These are phyloP conservation scores for Epicoccum sorghinum DNA, from an alignment of 2,329 filamentous ascomycete species.

Conservation along the genomic window DNA sequence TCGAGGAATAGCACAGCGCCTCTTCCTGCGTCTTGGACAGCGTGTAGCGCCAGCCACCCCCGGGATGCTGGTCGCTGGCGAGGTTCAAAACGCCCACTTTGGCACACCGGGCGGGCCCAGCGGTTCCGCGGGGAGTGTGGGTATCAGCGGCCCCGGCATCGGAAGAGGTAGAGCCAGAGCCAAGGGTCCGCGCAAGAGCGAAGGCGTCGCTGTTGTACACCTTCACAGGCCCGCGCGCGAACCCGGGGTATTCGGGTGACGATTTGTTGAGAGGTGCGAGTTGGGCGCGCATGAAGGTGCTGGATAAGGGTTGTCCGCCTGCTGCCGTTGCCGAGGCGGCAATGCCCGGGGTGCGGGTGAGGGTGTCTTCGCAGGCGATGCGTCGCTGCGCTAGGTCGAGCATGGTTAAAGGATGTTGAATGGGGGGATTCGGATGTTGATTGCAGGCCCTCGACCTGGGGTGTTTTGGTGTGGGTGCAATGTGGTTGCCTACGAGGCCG, in stretches of 20 bases:
- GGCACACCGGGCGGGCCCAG: neutral
- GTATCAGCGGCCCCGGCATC: neutral
- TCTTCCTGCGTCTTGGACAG: slow-evolving; percentile 31
- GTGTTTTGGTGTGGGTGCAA: too few species aligned
- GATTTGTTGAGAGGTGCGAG: slow-evolving; percentile 18
- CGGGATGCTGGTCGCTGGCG: slow-evolving; percentile 27
- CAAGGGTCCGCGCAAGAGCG: slow-evolving; percentile 22
- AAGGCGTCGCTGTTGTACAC: slow-evolving; percentile 29
- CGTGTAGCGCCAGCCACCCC: slow-evolving; percentile 31
- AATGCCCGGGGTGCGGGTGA: slow-evolving; percentile 19
- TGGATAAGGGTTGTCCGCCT: slow-evolving; percentile 18
- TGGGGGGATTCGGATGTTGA: too few species aligned
- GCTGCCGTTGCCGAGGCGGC: slow-evolving; percentile 15
- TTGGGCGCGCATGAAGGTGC: slow-evolving; percentile 25
- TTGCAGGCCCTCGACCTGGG: too few species aligned
- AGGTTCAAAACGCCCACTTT: slow-evolving; percentile 29
- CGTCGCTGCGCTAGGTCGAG: slow-evolving; percentile 25
- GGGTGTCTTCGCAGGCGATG: slow-evolving; percentile 30
- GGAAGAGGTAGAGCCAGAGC: neutral
- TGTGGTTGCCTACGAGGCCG: neutral
- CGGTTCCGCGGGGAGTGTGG: neutral
- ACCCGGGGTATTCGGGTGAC: slow-evolving; percentile 6
- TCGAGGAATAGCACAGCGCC: slow-evolving; percentile 32
- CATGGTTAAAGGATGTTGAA: slow-evolving; percentile 8
- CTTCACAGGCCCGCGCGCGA: slow-evolving; percentile 15